A percentile compares a stretch with the other conserved stretches of the same genome.
Conservation (phyloP, 129 eudicot species). For the Artemisia tridentata region DNA sequence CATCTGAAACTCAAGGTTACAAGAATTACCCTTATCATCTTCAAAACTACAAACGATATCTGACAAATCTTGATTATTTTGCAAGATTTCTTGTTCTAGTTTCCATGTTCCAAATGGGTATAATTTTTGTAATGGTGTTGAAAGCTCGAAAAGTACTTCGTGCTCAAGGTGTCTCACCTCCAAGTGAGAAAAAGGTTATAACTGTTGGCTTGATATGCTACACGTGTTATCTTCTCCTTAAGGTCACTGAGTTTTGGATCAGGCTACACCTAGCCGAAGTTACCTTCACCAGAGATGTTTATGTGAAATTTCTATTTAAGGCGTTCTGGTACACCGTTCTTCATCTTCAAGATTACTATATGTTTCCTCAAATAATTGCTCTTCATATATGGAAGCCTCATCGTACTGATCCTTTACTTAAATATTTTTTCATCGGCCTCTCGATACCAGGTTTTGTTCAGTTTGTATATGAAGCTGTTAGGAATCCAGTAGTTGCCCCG, state of each 20-base stretch:
- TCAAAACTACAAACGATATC: constrained; percentile 21
- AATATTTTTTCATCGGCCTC: constrained; percentile 15
- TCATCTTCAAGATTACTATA: constrained; percentile 21
- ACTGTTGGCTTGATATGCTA: constrained; percentile 6
- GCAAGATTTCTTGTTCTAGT: constrained; percentile 32
- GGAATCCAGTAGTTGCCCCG: constrained; percentile 27
- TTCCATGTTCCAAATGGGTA: constrained; percentile 28
- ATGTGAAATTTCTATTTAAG: background rate
- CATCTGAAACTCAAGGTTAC: constrained; percentile 26
- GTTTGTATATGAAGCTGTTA: constrained; percentile 18
- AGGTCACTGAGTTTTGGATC: background rate
- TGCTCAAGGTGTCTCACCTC: constrained; percentile 17
- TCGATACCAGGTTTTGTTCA: background rate
- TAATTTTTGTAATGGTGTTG: constrained; percentile 23
- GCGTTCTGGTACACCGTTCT: background rate
- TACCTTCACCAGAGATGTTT: constrained; percentile 10
- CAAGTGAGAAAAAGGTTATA: constrained; percentile 29
- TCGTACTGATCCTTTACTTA: constrained; percentile 1
- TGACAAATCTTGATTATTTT: constrained; percentile 15
- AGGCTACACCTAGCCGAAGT: constrained; percentile 3
- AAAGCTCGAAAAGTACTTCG: constrained; percentile 23
- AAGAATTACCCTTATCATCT: constrained; percentile 21
- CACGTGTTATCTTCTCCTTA: constrained; percentile 1
- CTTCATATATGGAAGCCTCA: constrained; percentile 24
- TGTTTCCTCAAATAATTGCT: constrained; percentile 24